Conservation (phyloP, 1,139 yeast genomes). For the Blastobotrys aristatus region DNA sequence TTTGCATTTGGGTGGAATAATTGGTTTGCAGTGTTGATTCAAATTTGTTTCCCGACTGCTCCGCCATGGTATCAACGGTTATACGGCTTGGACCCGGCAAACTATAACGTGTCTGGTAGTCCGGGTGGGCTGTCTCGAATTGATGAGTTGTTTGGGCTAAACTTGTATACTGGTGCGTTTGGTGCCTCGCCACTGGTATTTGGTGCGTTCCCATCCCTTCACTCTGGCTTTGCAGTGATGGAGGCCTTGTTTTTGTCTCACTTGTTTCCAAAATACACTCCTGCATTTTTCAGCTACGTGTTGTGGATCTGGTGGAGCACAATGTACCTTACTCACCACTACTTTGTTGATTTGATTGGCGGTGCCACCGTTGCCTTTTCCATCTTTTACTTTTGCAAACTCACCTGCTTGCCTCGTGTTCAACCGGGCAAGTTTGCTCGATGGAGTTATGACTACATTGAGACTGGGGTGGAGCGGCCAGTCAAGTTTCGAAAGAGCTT, state of each 20-base stretch:
- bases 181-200: conserved; percentile 86
- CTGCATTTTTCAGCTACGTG: conserved; percentile 68
- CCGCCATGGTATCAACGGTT: conserved; percentile 96
- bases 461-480: conserved; percentile 32
- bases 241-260: conserved; percentile 81
- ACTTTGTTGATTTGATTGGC: conserved; percentile 85
- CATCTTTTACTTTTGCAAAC: conserved; percentile 69
- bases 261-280: conserved; percentile 65
- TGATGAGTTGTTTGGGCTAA: conserved; percentile 73
- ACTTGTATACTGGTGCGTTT: conserved; percentile 82
- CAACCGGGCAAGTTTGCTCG: conserved; percentile 66
- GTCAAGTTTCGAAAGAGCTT: conserved; percentile 31
- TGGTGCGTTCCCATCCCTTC: conserved; percentile 97
- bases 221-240: conserved; percentile 90
- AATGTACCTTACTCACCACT: conserved; percentile 94
- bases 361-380: conserved; percentile 75
- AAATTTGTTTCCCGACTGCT: conserved; percentile 86
- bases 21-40: conserved; percentile 74
- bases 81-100: conserved; percentile 85
- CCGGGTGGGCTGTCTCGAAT: conserved; percentile 96
- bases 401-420: conserved; percentile 66
- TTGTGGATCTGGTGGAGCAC: conserved; percentile 98
- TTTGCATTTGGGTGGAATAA: conserved; percentile 98
- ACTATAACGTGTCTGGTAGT: conserved; percentile 86
- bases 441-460: conserved; percentile 65